phyloP scores from a whole-genome alignment of 768 basidiomycete species.

The Lanmaoa pseudosensibilis region DNA sequence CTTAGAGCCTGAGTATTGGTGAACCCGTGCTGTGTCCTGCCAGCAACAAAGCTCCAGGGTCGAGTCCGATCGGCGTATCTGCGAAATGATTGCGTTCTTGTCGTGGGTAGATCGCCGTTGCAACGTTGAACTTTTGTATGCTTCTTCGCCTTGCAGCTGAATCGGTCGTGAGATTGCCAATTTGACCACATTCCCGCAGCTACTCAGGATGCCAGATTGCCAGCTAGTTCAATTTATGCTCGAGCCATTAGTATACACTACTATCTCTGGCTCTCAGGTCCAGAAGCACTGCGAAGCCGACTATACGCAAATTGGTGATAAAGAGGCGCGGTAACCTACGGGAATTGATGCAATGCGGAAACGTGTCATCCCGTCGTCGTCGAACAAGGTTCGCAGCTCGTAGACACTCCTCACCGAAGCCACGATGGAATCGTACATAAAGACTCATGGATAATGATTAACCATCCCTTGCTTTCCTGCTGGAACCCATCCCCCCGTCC shows the following conservation, averaged over 20 bases:
- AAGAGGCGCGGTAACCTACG: conserved; percentile 30
- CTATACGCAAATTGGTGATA: conserved; percentile 22
- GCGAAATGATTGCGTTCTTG: conserved; percentile 6
- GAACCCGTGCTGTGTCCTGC: conserved; percentile 1
- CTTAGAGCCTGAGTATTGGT: neutral
- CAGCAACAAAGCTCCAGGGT: neutral
- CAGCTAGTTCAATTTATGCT: neutral
- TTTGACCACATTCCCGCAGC: neutral
- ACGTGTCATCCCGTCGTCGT: conserved; percentile 17
- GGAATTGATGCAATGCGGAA: conserved; percentile 34
- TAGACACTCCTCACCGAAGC: conserved; percentile 34
- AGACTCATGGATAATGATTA: conserved; percentile 14
- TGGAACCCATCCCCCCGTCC: conserved; percentile 14
- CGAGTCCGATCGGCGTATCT: conserved; percentile 12
- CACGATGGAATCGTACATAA: conserved; percentile 38
- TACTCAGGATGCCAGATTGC: neutral
- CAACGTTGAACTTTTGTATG: neutral
- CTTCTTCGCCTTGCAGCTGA: neutral
- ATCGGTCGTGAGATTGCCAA: conserved; percentile 7
- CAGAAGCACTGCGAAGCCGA: conserved; percentile 23
- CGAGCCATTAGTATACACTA: neutral
- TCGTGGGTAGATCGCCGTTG: conserved; percentile 22
- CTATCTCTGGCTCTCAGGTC: conserved; percentile 8
- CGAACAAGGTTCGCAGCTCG: conserved; percentile 20
- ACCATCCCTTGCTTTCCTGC: conserved; percentile 13